These are phyloP conservation scores for Leptographium radiaticola DNA, from an alignment of 2,329 filamentous ascomycete species.

Conservation along the genomic window DNA sequence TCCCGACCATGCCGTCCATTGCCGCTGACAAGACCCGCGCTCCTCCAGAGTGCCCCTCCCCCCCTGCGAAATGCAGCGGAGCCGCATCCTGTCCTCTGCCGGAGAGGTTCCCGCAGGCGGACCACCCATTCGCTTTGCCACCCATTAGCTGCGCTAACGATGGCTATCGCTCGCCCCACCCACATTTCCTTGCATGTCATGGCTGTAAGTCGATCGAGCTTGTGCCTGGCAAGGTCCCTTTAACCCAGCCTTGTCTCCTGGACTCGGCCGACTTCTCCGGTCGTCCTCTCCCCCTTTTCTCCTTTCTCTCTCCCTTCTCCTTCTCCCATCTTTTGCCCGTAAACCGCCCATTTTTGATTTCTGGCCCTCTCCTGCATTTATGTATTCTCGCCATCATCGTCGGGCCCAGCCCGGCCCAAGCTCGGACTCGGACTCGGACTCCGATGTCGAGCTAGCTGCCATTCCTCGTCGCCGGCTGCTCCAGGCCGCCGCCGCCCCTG, in stretches of 20 bases:
- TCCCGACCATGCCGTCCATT: no score
- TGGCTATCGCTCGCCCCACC: no score
- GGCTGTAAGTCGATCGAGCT: neutral
- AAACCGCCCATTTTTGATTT: neutral
- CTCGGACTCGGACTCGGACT: conserved; percentile 8
- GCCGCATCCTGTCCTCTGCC: conserved; percentile 3
- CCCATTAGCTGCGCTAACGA: no score
- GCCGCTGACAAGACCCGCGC: no score
- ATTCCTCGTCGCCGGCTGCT: neutral
- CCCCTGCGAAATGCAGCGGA: conserved; percentile 6
- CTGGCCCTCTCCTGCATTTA: neutral
- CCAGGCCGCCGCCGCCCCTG: neutral
- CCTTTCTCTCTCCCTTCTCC: neutral
- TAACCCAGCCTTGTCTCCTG: neutral
- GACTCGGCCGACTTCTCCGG: neutral
- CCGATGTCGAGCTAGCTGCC: conserved; percentile 1
- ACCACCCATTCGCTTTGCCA: no score
- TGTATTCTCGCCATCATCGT: neutral
- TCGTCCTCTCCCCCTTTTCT: neutral
- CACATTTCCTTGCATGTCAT: no score
- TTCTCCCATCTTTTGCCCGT: neutral
- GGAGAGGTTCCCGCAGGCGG: no score
- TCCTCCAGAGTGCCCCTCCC: no score
- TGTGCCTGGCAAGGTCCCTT: neutral
- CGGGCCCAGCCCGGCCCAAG: neutral